Base-by-base conservation (phyloP, 176 grass and related monocot species). In the Eremochloa ophiuroides region DNA sequence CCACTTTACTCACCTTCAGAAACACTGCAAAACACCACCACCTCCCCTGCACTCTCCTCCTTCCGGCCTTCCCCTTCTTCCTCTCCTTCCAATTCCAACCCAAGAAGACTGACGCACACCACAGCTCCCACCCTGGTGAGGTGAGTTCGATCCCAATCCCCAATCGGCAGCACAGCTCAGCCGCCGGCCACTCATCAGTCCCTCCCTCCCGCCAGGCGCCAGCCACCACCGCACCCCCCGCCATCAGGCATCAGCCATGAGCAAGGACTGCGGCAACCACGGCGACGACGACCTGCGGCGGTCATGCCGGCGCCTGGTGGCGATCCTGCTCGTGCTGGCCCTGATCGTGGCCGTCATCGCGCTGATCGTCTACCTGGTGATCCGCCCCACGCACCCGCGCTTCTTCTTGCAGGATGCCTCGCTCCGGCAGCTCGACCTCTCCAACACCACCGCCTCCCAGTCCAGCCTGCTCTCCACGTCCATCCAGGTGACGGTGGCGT, bases 401-500 rank as follows among this genome's bases (percentile, higher is more conserved):
- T 92, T 90, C 85, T 90, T 80, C 87, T 89, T 97, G 2, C 89
- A 97, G 53, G 89, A 97, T 80, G 78, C 83, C 3, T 76, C 81
- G 0, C 69, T 97, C 72, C 82, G 81, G 6, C 87, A 90, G 66
- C 85, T 97, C 33, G 91, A 92, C 85, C 67, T 94, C 23, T 77
- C 94, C 78, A 89, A 82, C 69, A 0, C 1, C 83, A 34, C 87
- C 59, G 3, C 39, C 83, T 28, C 87, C 59, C 5, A 4, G 1
- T 42, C 43, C 43, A 64, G 20, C 38, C 31, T 65, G 27, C 91
- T 97, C 82, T 80, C 94, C 89, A 66, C 87, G 66, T 15, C 69
- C 12, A 8, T 94, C 38, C 83, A 97, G 69, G 83, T 88, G 7
- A 92, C 89, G 46, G 14, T 97, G 53, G 76, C 77, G 28, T 88